phyloP scores from a whole-genome alignment of 73 alveolate species.

The Paramecium octaurelia region DNA sequence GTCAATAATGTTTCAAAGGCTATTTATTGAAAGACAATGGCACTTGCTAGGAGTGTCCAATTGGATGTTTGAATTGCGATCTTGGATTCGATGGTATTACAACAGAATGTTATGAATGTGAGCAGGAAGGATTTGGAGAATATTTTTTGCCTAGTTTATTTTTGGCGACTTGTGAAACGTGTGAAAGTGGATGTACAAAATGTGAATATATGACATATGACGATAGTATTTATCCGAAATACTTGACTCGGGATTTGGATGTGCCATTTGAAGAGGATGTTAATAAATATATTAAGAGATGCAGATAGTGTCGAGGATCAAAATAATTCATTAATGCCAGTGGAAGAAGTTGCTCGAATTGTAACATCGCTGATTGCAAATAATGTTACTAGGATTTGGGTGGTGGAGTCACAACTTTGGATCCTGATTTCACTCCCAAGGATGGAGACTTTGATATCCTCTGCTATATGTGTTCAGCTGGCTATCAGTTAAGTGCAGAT shows the following conservation, averaged over 20 bases:
- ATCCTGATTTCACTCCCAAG: background rate
- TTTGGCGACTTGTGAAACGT: background rate
- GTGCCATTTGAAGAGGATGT: background rate
- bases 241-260: background rate
- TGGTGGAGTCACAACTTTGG: background rate
- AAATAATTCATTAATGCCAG: background rate
- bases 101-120: background rate
- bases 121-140: background rate
- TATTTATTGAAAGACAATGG: background rate
- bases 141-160: background rate
- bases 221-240: background rate
- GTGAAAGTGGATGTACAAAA: background rate
- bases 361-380: background rate
- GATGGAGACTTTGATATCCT: background rate
- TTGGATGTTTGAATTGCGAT: background rate
- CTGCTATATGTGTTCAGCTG: background rate
- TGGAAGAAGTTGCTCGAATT: background rate
- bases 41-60: background rate
- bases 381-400: constrained; percentile 8
- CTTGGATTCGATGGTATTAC: background rate
- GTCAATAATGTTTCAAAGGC: background rate
- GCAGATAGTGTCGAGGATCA: background rate
- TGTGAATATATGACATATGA: constrained; percentile 41
- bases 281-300: background rate
- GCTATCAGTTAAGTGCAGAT: constrained; percentile 4